Evolutionary conservation across 441 rosid genomes (phyloP).

Genomic region (Eutrema salsugineum): DNA sequence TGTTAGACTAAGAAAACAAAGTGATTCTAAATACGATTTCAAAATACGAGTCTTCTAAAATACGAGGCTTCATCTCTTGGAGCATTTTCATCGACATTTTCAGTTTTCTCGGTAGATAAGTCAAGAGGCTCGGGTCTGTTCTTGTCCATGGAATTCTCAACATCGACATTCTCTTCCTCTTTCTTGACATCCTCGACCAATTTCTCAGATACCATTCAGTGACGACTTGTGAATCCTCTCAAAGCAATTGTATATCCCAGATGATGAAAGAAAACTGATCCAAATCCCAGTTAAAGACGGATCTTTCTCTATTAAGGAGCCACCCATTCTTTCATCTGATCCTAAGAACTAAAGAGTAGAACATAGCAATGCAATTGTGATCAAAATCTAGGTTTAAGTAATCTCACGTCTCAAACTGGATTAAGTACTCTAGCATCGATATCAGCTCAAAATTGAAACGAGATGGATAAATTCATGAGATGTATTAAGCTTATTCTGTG

Average conservation of each 20-base stretch:
- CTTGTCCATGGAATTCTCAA: conserved; percentile 30
- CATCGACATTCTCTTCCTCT: conserved; percentile 31
- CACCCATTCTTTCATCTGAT: conserved; percentile 25
- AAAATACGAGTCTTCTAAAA: conserved; percentile 11
- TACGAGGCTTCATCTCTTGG: conserved; percentile 27
- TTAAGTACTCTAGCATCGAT: no score
- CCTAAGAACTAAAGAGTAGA: neutral
- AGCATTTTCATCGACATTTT: conserved; percentile 23
- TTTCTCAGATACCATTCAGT: conserved; percentile 64
- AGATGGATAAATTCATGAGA: no score
- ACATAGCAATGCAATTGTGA: conserved; percentile 8
- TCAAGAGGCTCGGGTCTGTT: conserved; percentile 26
- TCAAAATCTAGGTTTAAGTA: no score
- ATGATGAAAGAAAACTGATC: conserved; percentile 5
- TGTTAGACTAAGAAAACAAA: neutral
- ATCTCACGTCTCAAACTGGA: no score
- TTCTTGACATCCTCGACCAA: conserved; percentile 44
- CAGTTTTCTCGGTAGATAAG: conserved; percentile 27
- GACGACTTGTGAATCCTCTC: neutral
- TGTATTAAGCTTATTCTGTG: no score
- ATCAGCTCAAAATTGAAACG: no score
- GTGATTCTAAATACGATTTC: no score
- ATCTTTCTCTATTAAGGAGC: conserved; percentile 9
- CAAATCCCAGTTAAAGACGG: neutral
- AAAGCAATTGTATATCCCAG: conserved; percentile 16